Conservation (phyloP, 352 stramenopile species). For the Phytophthora aleatoria region DNA sequence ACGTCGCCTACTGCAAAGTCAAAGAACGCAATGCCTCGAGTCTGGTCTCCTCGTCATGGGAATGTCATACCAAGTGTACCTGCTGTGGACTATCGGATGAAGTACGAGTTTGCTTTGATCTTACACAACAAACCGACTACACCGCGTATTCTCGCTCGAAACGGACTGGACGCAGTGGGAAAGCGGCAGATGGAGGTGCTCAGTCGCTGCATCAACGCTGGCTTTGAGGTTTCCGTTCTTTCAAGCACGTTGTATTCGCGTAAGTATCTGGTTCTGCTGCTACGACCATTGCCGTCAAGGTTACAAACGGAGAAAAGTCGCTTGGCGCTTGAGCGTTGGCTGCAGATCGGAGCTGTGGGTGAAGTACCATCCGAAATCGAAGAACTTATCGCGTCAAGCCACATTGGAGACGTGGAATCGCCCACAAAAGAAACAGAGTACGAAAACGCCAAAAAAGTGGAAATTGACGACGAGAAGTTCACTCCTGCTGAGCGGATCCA, state of each 20-base stretch:
- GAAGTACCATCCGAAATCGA: conserved; percentile 89
- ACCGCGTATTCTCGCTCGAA: conserved; percentile 70
- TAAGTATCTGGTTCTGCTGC: conserved; percentile 81
- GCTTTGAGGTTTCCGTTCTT: conserved; percentile 78
- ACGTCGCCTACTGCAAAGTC: conserved; percentile 52
- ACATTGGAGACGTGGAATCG: conserved; percentile 57
- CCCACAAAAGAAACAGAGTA: conserved; percentile 17
- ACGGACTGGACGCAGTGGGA: conserved; percentile 71
- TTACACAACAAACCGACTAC: conserved; percentile 85
- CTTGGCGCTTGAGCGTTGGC: conserved; percentile 81
- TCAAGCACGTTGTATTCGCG: conserved; percentile 82
- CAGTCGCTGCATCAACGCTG: conserved; percentile 71
- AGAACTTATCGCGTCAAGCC: conserved; percentile 80
- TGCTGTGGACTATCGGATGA: conserved; percentile 65
- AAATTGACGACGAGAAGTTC: conserved; percentile 69
- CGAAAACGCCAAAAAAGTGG: conserved; percentile 33
- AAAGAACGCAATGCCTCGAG: conserved; percentile 54
- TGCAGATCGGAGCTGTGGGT: conserved; percentile 84
- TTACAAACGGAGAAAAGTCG: conserved; percentile 83
- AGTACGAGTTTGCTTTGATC: conserved; percentile 87
- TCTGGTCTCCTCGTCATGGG: conserved; percentile 72
- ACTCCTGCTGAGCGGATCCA: conserved; percentile 84
- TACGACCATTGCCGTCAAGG: conserved; percentile 62
- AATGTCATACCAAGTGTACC: conserved; percentile 38
- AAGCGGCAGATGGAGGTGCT: conserved; percentile 83